phyloP scores from a whole-genome alignment of 495 filamentous ascomycete species.

The Daldinia childiae region DNA sequence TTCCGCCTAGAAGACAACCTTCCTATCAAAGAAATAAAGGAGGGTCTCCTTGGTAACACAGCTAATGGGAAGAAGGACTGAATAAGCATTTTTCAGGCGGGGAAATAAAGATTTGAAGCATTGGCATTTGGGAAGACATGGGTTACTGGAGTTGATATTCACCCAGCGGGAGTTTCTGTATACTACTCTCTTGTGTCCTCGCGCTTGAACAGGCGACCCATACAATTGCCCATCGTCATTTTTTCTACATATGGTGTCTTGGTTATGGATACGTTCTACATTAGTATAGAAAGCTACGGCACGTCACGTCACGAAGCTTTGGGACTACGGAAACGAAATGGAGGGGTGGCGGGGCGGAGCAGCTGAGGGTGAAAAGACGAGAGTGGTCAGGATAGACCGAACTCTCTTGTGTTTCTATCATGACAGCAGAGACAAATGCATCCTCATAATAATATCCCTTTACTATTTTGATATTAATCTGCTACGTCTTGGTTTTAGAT shows the following conservation, averaged over 20 bases:
- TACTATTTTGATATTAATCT: slow-evolving; percentile 25
- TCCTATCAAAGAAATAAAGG: slow-evolving; percentile 52
- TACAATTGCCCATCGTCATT: slow-evolving; percentile 32
- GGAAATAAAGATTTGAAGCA: slow-evolving; percentile 27
- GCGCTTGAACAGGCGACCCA: slow-evolving; percentile 42
- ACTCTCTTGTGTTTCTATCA: slow-evolving; percentile 23
- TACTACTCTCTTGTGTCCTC: slow-evolving; percentile 46
- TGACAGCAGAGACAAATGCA: slow-evolving; percentile 36
- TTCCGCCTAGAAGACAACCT: slow-evolving; percentile 83
- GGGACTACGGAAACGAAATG: slow-evolving; percentile 33
- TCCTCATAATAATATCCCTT: slow-evolving; percentile 43
- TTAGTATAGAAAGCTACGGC: slow-evolving; percentile 39
- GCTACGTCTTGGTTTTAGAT: neutral
- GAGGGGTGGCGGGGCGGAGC: neutral
- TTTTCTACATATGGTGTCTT: slow-evolving; percentile 33
- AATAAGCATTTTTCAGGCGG: slow-evolving; percentile 33
- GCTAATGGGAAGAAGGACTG: slow-evolving; percentile 83
- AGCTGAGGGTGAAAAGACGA: slow-evolving; percentile 18
- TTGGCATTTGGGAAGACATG: slow-evolving; percentile 31
- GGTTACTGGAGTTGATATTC: slow-evolving; percentile 41
- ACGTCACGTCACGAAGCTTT: slow-evolving; percentile 25
- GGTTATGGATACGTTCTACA: slow-evolving; percentile 43
- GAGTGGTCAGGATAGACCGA: slow-evolving; percentile 28
- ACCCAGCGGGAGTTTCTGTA: slow-evolving; percentile 46
- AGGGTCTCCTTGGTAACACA: slow-evolving; percentile 66